A percentile compares a stretch with the other conserved stretches of the same genome.
phyloP scores from a whole-genome alignment of 2,329 filamentous ascomycete genomes.

The Didymella pomorum region DNA sequence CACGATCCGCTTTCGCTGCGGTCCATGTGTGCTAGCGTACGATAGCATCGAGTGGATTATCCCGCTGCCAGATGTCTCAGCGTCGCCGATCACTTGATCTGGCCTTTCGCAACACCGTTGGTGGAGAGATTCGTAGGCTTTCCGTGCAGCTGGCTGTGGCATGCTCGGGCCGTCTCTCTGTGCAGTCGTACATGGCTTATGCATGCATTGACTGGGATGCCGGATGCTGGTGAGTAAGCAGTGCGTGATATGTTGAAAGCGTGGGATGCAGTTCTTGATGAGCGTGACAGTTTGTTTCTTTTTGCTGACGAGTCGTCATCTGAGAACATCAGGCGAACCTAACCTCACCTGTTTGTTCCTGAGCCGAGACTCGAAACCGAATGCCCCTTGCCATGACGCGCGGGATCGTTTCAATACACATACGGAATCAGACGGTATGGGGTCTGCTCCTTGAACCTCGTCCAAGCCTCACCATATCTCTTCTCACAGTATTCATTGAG shows the following conservation, averaged over 20 bases:
- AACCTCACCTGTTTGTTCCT: background rate
- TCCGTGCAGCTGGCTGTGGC: background rate
- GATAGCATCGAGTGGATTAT: slow-evolving; percentile 15
- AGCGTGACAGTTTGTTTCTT: background rate
- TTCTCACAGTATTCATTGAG: slow-evolving; percentile 60
- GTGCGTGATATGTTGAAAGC: background rate
- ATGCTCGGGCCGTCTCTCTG: slow-evolving; percentile 5
- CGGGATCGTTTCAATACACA: slow-evolving; percentile 34
- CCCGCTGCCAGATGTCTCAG: slow-evolving; percentile 19
- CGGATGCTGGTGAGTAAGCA: slow-evolving; percentile 8
- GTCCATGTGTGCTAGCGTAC: slow-evolving; percentile 21
- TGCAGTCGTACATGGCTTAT: slow-evolving; percentile 12
- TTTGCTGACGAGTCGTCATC: slow-evolving; percentile 1
- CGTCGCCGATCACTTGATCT: slow-evolving; percentile 16
- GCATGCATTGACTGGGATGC: slow-evolving; percentile 7
- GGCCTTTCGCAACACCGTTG: slow-evolving; percentile 5
- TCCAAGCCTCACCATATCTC: slow-evolving; percentile 53
- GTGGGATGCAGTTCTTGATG: background rate
- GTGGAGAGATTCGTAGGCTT: slow-evolving; percentile 5
- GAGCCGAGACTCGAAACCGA: background rate
- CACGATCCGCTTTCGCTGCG: slow-evolving; percentile 19
- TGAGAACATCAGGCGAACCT: background rate
- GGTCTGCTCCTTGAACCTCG: slow-evolving; percentile 52
- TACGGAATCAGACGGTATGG: slow-evolving; percentile 49
- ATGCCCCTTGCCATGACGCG: background rate